These are phyloP conservation scores for Saccharomyces eubayanus DNA, from an alignment of 805 yeast genomes.

Conservation along the genomic window DNA sequence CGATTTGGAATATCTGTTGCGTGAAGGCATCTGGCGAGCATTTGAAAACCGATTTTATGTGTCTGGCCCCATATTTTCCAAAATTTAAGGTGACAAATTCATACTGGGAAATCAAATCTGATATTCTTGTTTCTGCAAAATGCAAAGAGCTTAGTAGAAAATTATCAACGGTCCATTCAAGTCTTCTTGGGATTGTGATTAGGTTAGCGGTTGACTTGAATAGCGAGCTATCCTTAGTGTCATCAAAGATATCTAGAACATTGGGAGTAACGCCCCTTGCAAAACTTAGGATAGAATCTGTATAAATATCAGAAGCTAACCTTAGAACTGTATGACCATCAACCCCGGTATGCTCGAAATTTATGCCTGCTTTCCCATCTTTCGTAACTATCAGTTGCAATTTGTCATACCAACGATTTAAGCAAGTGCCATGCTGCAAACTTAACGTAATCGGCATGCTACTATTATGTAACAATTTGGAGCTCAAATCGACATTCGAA, in stretches of 20 bases:
- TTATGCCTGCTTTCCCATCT: constrained; percentile 87
- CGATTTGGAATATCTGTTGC: constrained; percentile 89
- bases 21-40: constrained; percentile 90
- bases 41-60: constrained; percentile 67
- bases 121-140: constrained; percentile 82
- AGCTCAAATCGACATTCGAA: constrained; percentile 53
- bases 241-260: constrained; percentile 24
- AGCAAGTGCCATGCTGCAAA: constrained; percentile 86
- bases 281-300: constrained; percentile 80
- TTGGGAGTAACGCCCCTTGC: constrained; percentile 74
- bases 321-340: constrained; percentile 91
- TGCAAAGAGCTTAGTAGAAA: constrained; percentile 72
- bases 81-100: constrained; percentile 79
- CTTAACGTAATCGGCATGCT: constrained; percentile 35
- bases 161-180: constrained; percentile 79
- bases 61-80: constrained; percentile 56
- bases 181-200: constrained; percentile 69
- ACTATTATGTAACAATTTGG: constrained; percentile 7
- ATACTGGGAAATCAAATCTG: constrained; percentile 82
- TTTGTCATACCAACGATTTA: constrained; percentile 92
- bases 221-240: background rate
- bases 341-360: constrained; percentile 89
- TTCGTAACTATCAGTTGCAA: constrained; percentile 78
- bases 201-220: constrained; percentile 30
- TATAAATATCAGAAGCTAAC: constrained; percentile 81